Base-by-base conservation (phyloP, 1,284 basidiomycete genomes). In the Sporisorium graminicola region DNA sequence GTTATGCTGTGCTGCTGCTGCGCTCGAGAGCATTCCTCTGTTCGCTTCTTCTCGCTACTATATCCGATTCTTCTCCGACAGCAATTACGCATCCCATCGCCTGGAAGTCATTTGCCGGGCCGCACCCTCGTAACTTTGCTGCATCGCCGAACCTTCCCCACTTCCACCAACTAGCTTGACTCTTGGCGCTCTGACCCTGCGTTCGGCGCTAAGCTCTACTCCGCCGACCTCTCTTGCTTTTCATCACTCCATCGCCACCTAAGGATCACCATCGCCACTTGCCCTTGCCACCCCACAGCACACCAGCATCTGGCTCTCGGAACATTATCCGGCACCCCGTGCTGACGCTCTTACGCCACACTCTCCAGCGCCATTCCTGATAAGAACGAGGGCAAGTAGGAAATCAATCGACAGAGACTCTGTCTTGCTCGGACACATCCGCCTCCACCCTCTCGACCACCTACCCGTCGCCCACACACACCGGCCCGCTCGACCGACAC, bases 241-340 rank as follows among this genome's bases (percentile, higher is more conserved):
- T 40, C 37, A 18, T 40, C 47, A 49, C 49, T 33, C 24, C 49
- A 50, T 16, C 49, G 26, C 47, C 47, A 49, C 27, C 47, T 49
- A 49, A 5, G n/a, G n/a, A 50, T 16, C 49, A 33, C 37, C 29
- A 31, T n/a, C 27, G 27, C 27, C 47, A 49, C 27, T n/a, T 31
- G 13, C 26, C 18, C 8, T 37, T 37, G 14, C 26, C 12, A 3
- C 22, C 26, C 26, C 44, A 47, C 7, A 5, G 5, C 13, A 5
- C 44, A 26, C 26, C 26, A 47, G 44, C 22, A 47, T 27, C 24
- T 47, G 4, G 13, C 26, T 2, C 24, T 27, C 16, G n/a, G n/a
- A 12, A 47, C 4, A 47, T 27, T 24, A 27, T 47, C 26, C 44
- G 44, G 26, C 44, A 47, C 44, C 5, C 44, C 12, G 18, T 5